Conservation (phyloP, 2,329 filamentous ascomycete genomes). For the Colletotrichum paranaense region DNA sequence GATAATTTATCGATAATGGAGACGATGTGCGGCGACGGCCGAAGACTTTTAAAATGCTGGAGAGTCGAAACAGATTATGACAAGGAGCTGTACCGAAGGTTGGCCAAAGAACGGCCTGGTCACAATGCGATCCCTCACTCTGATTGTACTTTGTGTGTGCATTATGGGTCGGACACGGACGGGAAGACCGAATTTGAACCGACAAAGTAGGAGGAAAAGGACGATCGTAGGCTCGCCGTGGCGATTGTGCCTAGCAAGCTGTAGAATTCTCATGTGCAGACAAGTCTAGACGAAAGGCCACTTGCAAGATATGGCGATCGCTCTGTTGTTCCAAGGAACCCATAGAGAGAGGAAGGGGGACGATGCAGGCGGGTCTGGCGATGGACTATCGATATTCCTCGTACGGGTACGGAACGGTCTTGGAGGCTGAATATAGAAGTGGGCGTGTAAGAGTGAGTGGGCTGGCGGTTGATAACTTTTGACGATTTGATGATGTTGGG, state of each 20-base stretch:
- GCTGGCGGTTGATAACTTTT: background rate
- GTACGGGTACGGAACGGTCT: background rate
- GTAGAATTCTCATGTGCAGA: too few relatives aligned
- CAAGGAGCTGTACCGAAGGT: too few relatives aligned
- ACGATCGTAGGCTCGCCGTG: too few relatives aligned
- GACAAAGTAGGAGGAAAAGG: background rate
- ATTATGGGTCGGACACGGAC: background rate
- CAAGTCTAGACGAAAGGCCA: too few relatives aligned
- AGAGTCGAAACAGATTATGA: background rate
- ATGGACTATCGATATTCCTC: too few relatives aligned
- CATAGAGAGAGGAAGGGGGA: too few relatives aligned
- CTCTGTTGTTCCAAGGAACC: too few relatives aligned
- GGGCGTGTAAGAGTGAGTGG: background rate
- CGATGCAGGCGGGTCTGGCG: background rate
- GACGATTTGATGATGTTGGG: background rate
- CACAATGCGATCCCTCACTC: background rate
- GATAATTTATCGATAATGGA: background rate
- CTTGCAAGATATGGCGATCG: too few relatives aligned
- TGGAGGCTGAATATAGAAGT: background rate
- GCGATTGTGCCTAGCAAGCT: too few relatives aligned
- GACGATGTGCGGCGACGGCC: background rate
- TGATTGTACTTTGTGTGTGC: background rate
- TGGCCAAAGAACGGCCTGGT: too few relatives aligned
- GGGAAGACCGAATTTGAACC: background rate
- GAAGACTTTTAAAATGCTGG: too few relatives aligned